Base-by-base conservation (phyloP, 202 grass and related monocot species). In the Panicum hallii region DNA sequence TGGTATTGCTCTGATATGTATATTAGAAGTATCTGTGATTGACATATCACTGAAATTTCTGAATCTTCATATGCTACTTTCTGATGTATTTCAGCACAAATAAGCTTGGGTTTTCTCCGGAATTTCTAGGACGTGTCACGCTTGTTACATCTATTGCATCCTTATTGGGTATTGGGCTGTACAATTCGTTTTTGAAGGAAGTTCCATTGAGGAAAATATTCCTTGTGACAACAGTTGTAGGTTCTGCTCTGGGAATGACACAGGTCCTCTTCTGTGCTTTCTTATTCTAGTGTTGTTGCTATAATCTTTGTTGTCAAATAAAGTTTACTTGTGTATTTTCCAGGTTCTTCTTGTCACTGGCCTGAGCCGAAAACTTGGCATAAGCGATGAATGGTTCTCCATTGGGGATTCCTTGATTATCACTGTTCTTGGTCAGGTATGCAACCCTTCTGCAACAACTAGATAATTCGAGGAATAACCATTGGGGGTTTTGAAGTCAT, bases 391-490 rank as follows among this genome's bases (percentile, higher is more conserved):
- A 71, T 99, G 96, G 96, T 99, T 99, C 87, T 86, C 93, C 48
- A 92, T 99, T 72, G 96, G 96, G 11, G 96, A 99, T 80, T 99
- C 96, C 74, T 84, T 99, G 79, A 95, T 99, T 68, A 90, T 99
- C 86, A 99, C 96, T 16, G 93, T 99, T 66, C 96, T 99, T 75
- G 86, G 96, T 73, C 96, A 99, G 91, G 96, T 95, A 86, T 52
- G 63, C 20, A 58, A 67, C 20, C 68, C 6, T 49, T 26, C 26
- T 83, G 17, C 53, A 70, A 17, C 42, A 72, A 76, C 47, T 79
- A 79, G 58, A 70, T 60, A 34, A 60, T 50, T 86, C 14, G 8
- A 66, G 47, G n/a, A 11, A 44, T 26, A 65, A 70, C 23, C 4
- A 20, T 83, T 78, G 9, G 9, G 12, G 26, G 22, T 62, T 23